Evolutionary conservation across 257 asterid genomes (phyloP).

Genomic region (Solanum paucissectum): DNA sequence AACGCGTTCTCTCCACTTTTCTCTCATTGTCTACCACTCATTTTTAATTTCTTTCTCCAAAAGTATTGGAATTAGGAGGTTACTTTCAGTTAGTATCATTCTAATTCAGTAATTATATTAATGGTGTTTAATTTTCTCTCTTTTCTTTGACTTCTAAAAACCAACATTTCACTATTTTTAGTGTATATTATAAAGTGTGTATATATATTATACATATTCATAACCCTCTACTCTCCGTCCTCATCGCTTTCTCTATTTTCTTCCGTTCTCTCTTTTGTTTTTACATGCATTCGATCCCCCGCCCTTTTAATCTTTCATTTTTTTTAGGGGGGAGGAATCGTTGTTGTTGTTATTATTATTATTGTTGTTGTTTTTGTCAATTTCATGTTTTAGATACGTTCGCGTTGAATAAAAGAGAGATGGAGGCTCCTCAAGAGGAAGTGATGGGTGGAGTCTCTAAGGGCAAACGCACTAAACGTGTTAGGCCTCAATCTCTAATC

Average conservation of each 20-base stretch:
- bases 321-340: not conserved
- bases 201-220: no score
- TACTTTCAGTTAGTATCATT: not conserved
- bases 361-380: not conserved
- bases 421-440: slow-evolving; percentile 22
- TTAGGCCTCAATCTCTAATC: slow-evolving; percentile 23
- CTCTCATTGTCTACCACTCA: not conserved
- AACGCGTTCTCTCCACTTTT: not conserved
- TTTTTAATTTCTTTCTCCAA: not conserved
- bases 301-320: no score
- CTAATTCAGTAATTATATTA: slow-evolving; percentile 1
- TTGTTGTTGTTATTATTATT: not conserved
- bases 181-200: not conserved
- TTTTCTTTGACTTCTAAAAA: not conserved
- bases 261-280: slow-evolving; percentile 13
- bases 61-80: not conserved
- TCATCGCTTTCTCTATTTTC: not conserved
- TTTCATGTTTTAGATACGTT: not conserved
- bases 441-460: slow-evolving; percentile 12
- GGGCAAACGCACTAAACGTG: slow-evolving; percentile 30
- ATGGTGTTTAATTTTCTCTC: not conserved
- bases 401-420: slow-evolving; percentile 5
- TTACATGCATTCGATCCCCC: slow-evolving; percentile 6
- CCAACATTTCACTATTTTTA: not conserved
- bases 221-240: slow-evolving; percentile 1